These are phyloP conservation scores for Fusarium decemcellulare DNA, from an alignment of 2,329 filamentous ascomycete genomes.

Conservation along the genomic window DNA sequence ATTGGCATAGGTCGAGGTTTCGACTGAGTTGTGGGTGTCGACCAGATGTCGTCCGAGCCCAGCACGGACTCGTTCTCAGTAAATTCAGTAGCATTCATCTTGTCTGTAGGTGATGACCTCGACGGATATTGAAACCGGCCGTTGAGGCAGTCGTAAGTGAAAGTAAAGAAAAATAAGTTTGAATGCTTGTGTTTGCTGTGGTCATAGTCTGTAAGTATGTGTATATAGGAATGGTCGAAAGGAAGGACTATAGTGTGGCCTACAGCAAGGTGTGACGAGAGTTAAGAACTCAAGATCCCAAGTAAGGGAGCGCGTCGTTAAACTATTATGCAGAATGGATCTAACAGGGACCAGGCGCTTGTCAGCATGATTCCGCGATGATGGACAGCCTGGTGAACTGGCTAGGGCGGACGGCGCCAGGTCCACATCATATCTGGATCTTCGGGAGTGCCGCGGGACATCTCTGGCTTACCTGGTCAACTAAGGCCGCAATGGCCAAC, in stretches of 20 bases:
- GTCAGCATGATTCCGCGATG: conserved; percentile 47
- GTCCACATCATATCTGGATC: conserved; percentile 49
- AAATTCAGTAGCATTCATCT: conserved; percentile 67
- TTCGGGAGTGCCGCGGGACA: conserved; percentile 49
- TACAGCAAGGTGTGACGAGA: conserved; percentile 68
- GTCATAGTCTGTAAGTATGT: conserved; percentile 43
- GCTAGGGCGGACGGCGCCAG: conserved; percentile 39
- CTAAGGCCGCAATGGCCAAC: conserved; percentile 49
- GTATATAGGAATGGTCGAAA: conserved; percentile 36
- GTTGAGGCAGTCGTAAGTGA: conserved; percentile 58
- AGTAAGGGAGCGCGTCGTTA: conserved; percentile 41
- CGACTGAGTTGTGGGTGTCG: conserved; percentile 66
- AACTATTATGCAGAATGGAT: conserved; percentile 44
- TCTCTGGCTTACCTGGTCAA: conserved; percentile 48
- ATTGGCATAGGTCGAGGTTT: conserved; percentile 71
- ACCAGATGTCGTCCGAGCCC: conserved; percentile 65
- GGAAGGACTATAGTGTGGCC: conserved; percentile 50
- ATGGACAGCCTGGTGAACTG: conserved; percentile 42
- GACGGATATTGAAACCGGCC: conserved; percentile 63
- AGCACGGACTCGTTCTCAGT: conserved; percentile 64
- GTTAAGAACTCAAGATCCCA: conserved; percentile 59
- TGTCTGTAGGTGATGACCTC: conserved; percentile 55
- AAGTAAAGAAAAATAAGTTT: conserved; percentile 65
- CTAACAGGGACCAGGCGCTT: conserved; percentile 43
- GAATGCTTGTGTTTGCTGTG: conserved; percentile 53